A percentile compares a stretch with the other conserved stretches of the same genome.
These are phyloP conservation scores for Verticillium nubilum DNA, from an alignment of 2,329 filamentous ascomycete species.

Conservation along the genomic window DNA sequence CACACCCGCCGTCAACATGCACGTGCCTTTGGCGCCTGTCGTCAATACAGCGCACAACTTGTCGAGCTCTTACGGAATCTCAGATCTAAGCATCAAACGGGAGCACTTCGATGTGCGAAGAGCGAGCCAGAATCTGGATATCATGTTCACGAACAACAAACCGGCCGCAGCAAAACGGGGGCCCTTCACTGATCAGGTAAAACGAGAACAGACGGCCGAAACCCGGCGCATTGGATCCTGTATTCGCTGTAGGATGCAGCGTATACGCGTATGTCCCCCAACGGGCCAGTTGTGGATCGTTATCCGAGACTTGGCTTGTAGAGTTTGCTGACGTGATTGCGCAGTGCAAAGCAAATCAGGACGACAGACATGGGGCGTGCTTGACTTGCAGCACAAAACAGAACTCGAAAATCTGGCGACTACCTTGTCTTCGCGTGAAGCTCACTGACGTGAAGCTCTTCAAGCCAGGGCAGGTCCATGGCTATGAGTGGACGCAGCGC, in stretches of 20 bases:
- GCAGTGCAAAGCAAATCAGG: conserved; percentile 47
- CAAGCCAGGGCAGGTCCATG: conserved; percentile 53
- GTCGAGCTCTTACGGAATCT: conserved; percentile 7
- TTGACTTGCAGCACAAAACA: conserved; percentile 43
- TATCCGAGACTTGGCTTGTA: neutral
- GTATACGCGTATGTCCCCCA: conserved; percentile 47
- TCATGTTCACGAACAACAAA: conserved; percentile 27
- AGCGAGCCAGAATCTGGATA: conserved; percentile 18
- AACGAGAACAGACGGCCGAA: conserved; percentile 48
- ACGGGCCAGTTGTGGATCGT: too few species aligned
- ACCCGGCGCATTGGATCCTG: conserved; percentile 55
- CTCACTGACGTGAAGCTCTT: conserved; percentile 53
- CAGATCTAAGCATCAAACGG: conserved; percentile 12
- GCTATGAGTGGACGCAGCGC: conserved; percentile 53
- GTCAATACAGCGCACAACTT: neutral
- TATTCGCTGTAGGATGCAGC: conserved; percentile 56
- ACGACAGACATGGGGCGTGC: conserved; percentile 42
- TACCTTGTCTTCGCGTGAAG: conserved; percentile 56
- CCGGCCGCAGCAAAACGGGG: conserved; percentile 38
- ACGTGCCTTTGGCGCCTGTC: neutral
- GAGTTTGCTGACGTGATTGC: neutral
- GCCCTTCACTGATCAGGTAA: conserved; percentile 47
- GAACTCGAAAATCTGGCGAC: conserved; percentile 43
- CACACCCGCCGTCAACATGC: neutral
- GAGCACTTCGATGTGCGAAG: conserved; percentile 1